A percentile compares a stretch with the other conserved stretches of the same genome.
phyloP scores from a whole-genome alignment of 2,329 filamentous ascomycete genomes.

The Domatiomyces catenatus region DNA sequence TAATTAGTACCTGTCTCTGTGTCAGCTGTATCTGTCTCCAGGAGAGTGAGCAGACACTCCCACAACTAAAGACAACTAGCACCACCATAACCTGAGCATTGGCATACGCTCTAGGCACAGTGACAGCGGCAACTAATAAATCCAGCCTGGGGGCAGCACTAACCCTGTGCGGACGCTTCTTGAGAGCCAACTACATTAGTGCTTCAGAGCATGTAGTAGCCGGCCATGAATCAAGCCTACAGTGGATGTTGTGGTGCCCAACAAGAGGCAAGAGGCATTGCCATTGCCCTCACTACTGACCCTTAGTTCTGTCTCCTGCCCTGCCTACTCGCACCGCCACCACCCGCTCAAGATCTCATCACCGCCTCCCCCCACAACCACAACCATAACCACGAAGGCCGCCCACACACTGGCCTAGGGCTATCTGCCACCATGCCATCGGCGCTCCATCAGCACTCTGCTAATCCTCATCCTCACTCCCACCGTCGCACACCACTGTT shows the following conservation, averaged over 20 bases:
- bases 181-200: background rate
- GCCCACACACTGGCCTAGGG: too few relatives aligned
- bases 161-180: background rate
- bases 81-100: background rate
- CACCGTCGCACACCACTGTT: background rate
- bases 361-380: too few relatives aligned
- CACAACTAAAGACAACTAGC: background rate
- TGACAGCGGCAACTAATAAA: background rate
- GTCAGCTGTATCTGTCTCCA: background rate
- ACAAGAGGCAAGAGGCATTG: background rate
- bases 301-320: background rate
- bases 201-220: background rate
- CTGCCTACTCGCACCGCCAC: background rate
- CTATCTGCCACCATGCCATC: conserved; percentile 11
- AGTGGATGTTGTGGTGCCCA: background rate
- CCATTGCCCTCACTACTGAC: background rate
- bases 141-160: background rate
- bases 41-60: background rate
- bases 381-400: background rate
- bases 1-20: background rate
- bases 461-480: too few relatives aligned
- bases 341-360: too few relatives aligned
- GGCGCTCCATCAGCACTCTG: conserved; percentile 2
- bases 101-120: background rate
- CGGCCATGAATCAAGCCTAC: background rate